Evolutionary conservation across 2,329 filamentous ascomycete species (phyloP), one percentile per base, ranked within the genome.

Genomic region (Epichloe brachyelytri): DNA sequence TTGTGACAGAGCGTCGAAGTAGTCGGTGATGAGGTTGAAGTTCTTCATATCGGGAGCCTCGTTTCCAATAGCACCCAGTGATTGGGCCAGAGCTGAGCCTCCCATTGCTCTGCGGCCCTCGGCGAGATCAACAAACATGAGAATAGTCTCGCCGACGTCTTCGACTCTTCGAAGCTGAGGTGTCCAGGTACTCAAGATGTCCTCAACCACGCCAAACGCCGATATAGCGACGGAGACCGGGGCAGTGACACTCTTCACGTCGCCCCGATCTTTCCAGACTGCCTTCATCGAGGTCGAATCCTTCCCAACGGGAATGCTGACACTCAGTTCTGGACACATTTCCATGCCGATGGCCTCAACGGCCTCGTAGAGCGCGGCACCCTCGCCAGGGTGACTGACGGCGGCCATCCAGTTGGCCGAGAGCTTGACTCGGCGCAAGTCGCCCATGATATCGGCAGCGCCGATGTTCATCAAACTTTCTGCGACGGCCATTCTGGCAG

Each of bases 281-380:
- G 94, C 91, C 75, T 96, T 96, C 93, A 98, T 97, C 3, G 90
- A 96, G 68, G 94, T 95, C 0, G 91, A 97, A 67, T 98, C 93
- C 70, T 98, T 97, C 51, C 93, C 93, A 8, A 97, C 93, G 4
- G 93, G 93, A 53, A 98, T 97, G 52, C 86, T 88, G 54, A 98
- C 82, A 36, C 87, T 88, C n/a, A 97, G 76, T 59, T 86, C 77
- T 2, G 89, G 89, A 68, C 93, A 98, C 8, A 98, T 75, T 46
- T 95, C 86, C 80, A 95, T 85, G 46, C 90, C 90, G 52, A 96
- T 89, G 10, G 91, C 89, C 64, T 95, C 80, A 2, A 96, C 93
- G 33, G 90, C 93, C 67, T 96, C 88, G 62, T 95, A 97, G 34
- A 97, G 76, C 15, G 85, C 88, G 39, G 91, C 90, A 40, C 88